Conservation (phyloP, 352 stramenopile genomes). For the Thalassiosira ordinaria region DNA sequence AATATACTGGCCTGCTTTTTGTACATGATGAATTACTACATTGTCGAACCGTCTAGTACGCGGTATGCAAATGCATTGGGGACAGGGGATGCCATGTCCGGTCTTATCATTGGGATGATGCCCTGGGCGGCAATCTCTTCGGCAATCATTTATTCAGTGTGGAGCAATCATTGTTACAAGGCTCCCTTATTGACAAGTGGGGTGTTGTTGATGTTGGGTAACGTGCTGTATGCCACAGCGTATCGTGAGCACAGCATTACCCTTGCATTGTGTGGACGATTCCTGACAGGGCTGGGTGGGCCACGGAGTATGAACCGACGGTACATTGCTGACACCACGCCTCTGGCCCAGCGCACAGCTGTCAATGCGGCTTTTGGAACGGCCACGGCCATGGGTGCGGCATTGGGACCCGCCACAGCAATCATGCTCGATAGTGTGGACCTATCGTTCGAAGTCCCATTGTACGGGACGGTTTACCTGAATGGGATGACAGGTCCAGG, state of each 20-base stretch:
- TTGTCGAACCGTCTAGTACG: constrained; percentile 93
- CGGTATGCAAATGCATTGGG: constrained; percentile 91
- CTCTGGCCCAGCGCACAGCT: constrained; percentile 87
- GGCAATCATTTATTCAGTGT: constrained; percentile 92
- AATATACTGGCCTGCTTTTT: constrained; percentile 94
- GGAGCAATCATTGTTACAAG: constrained; percentile 73
- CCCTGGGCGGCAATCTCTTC: constrained; percentile 91
- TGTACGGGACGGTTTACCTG: constrained; percentile 53
- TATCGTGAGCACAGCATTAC: constrained; percentile 49
- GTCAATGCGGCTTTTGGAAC: constrained; percentile 93
- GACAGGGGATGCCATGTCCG: constrained; percentile 89
- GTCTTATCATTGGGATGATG: constrained; percentile 95
- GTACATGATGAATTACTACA: constrained; percentile 99
- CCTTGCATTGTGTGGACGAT: constrained; percentile 89
- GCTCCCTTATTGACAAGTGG: constrained; percentile 63
- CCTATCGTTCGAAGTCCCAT: constrained; percentile 50
- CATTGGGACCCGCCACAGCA: constrained; percentile 88
- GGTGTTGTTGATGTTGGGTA: constrained; percentile 61
- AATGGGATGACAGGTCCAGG: constrained; percentile 78
- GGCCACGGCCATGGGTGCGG: constrained; percentile 91
- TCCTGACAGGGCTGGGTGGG: constrained; percentile 91
- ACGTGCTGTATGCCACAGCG: constrained; percentile 70
- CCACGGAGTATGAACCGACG: constrained; percentile 91
- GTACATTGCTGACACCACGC: constrained; percentile 76
- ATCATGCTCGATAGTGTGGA: constrained; percentile 73